Evolutionary conservation across 148 eudicot genomes (phyloP).

Genomic region (Pharnaceum exiguum): DNA sequence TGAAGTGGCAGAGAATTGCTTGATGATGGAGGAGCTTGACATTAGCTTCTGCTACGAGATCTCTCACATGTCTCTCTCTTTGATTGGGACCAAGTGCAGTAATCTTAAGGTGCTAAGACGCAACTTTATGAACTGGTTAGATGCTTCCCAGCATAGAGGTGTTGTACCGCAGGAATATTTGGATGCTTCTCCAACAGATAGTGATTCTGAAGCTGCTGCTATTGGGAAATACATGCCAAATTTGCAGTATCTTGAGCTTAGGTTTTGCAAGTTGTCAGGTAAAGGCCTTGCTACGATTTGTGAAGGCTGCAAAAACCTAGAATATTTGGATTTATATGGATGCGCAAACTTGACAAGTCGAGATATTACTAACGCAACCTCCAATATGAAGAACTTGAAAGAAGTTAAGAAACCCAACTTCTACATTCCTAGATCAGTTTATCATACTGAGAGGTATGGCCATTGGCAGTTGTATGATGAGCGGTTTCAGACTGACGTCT

Average conservation of each 20-base stretch:
- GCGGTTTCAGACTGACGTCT: conserved; percentile 81
- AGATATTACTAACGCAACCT: conserved; percentile 49
- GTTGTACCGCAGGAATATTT: conserved; percentile 73
- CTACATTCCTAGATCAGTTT: conserved; percentile 72
- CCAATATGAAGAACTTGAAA: conserved; percentile 50
- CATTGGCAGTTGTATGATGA: conserved; percentile 95
- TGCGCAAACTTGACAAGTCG: conserved; percentile 76
- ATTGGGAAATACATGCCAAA: conserved; percentile 62
- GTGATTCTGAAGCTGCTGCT: conserved; percentile 80
- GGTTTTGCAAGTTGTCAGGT: conserved; percentile 62
- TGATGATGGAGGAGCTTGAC: conserved; percentile 64
- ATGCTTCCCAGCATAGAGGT: conserved; percentile 69
- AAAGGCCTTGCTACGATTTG: conserved; percentile 66
- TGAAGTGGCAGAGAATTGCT: conserved; percentile 53
- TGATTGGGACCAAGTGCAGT: conserved; percentile 55
- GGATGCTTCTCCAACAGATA: conserved; percentile 68
- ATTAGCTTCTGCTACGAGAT: conserved; percentile 86
- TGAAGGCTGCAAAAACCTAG: conserved; percentile 57
- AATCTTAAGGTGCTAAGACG: conserved; percentile 49
- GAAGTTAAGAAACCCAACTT: conserved; percentile 72
- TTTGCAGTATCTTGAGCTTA: conserved; percentile 64
- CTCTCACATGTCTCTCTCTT: conserved; percentile 59
- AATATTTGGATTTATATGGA: conserved; percentile 66
- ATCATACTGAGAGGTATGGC: conserved; percentile 76
- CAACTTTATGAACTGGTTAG: conserved; percentile 79